Base-by-base conservation (phyloP, 164 flowering plant species). In the Magnolia officinalis region DNA sequence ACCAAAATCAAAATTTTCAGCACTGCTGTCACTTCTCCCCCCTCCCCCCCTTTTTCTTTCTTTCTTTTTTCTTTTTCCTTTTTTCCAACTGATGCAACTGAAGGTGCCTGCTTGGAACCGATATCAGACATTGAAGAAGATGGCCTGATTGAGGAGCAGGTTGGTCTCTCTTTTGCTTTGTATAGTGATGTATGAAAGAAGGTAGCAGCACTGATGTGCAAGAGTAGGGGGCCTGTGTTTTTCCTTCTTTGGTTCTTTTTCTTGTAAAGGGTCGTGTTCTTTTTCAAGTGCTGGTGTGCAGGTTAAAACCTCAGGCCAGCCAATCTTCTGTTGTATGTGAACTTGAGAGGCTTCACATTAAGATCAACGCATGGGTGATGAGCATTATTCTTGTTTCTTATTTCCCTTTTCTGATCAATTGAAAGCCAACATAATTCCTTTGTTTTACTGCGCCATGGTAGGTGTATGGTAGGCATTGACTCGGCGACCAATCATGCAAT, bases 81-180 rank as follows among this genome's bases (percentile, higher is more conserved):
- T 21, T 23, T 24, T 74, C 23, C 18, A 49, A 73, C 78, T 24
- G 68, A 50, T 68, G 74, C 74, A 69, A 73, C 24, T 3, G 13
- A 31, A 68, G 76, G 31, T 76, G 23, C 79, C 74, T 71, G 67
- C 77, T 80, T 80, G 82, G 79, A 80, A 76, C 82, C 76, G 50
- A 76, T n/a, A 68, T 80, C 67, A 69, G 77, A 69, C 63, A 26
- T 8, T 58, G 67, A 58, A 51, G 73, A 58, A 67, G 20, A n/a
- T 52, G 70, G 76, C 45, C 79, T 63, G 79, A 69, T 70, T 61
- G 77, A 64, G 82, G 79, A 76, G 79, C 79, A 76, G 74, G 71
- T 55, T n/a, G 75, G 78, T 23, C 50, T 23, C 78, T 37, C 63
- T 37, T 71, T 73, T 68, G 72, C 77, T 49, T 73, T 80, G 69